Evolutionary conservation across 2,329 filamentous ascomycete species (phyloP), one percentile per base, ranked within the genome.

Genomic region (Corniculantispora saksenae): DNA sequence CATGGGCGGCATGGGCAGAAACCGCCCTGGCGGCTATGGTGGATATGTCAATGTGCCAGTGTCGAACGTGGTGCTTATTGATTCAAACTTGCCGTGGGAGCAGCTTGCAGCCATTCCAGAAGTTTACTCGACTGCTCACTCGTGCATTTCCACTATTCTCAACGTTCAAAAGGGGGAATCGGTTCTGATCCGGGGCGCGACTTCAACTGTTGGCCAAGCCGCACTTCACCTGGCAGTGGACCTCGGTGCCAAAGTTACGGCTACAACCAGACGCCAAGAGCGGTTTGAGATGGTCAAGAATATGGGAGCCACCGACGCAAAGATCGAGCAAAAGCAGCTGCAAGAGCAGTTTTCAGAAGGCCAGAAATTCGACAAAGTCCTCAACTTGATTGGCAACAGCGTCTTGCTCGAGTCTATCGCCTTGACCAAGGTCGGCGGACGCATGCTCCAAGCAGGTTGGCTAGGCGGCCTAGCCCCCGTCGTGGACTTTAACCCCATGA

Each of bases 1-100:
- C 15, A 82, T 82, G 80, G 79, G 80, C 13, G 79, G 80, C 1
- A 68, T 82, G 56, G 80, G 80, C 7, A 50, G 47, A 50, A 58
- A 58, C 21, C 35, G 55, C 35, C 55, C 55, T 25, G 55, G 55
- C n/a, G 35, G 55, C 43, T 58, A 58, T 19, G 55, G 35, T 25
- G 55, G 43, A 12, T 81, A 73, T 65, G 75, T 76, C 7, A 68
- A 70, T 38, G 76, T 74, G 4, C 71, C 71, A 12, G 70, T 73
- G 13, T 68, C 67, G 1, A 81, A 80, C 64, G 74, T 79, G 3
- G 71, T 77, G 9, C 35, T 43, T 3, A 60, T 77, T 23, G 69
- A 71, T 57, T 71, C 68, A 32, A 61, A 64, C 0, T 55, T 80
- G 25, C 29, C 72, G 2, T 82, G 79, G 78, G 76, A 74, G 43